Evolutionary conservation across 2,329 filamentous ascomycete species (phyloP).

Genomic region (Aspergillus luchuensis): DNA sequence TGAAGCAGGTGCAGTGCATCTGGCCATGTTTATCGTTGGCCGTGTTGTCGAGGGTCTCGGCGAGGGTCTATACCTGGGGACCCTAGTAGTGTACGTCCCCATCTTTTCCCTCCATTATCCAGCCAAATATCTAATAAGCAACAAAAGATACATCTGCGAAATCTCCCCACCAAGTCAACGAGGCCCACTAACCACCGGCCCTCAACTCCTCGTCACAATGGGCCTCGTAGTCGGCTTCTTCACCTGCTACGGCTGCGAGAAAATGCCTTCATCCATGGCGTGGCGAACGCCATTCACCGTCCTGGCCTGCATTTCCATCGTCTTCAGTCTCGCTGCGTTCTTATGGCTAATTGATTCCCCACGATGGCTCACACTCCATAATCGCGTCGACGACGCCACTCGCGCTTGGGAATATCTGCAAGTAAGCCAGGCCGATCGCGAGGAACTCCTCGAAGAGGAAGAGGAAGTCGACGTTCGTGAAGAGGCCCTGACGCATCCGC

Average conservation of each 20-base stretch:
- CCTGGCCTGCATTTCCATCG: slow-evolving; percentile 45
- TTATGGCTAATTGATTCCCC: no score
- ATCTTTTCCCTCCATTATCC: no score
- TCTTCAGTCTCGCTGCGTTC: slow-evolving; percentile 32
- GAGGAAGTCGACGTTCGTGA: neutral
- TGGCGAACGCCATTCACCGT: slow-evolving; percentile 61
- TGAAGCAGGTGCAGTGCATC: slow-evolving; percentile 50
- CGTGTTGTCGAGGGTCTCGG: slow-evolving; percentile 60
- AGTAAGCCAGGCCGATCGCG: slow-evolving; percentile 49
- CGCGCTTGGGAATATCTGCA: slow-evolving; percentile 47
- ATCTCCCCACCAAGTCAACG: slow-evolving; percentile 57
- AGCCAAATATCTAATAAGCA: no score
- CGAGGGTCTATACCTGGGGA: slow-evolving; percentile 59
- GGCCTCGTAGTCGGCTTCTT: slow-evolving; percentile 62
- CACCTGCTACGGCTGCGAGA: slow-evolving; percentile 57
- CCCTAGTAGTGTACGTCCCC: slow-evolving; percentile 49
- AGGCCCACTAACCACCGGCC: slow-evolving; percentile 55
- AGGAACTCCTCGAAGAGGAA: slow-evolving; percentile 47
- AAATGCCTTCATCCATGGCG: slow-evolving; percentile 51
- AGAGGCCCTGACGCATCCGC: neutral
- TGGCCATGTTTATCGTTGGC: slow-evolving; percentile 59
- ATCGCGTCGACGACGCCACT: slow-evolving; percentile 42
- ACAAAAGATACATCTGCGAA: slow-evolving; percentile 55
- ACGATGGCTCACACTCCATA: no score
- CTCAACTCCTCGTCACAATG: slow-evolving; percentile 55